Percentiles rank a stretch among this genome's conserved stretches.
Conservation (phyloP, 1,139 yeast genomes). For the Saccharomyces hybrid region DNA sequence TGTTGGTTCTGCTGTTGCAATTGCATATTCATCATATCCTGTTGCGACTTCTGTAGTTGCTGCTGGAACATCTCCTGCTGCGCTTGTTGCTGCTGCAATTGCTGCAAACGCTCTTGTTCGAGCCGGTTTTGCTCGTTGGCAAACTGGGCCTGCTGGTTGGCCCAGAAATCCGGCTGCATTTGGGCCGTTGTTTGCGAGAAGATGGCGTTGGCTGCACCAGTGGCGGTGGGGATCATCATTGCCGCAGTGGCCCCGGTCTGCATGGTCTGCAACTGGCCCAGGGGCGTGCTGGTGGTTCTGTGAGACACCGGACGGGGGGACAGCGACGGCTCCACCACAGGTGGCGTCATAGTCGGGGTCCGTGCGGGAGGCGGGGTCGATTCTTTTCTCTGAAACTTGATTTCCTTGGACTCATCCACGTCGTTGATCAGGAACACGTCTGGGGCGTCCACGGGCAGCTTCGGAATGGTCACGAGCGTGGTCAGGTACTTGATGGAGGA, state of each 20-base stretch:
- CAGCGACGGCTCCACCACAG: background rate
- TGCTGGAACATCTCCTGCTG: constrained; percentile 70
- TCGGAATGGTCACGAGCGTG: constrained; percentile 78
- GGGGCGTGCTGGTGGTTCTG: background rate
- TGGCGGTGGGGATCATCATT: constrained; percentile 10
- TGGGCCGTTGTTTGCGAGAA: constrained; percentile 8
- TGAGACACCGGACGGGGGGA: background rate
- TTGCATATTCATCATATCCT: constrained; percentile 15
- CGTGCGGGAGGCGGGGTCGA: constrained; percentile 1
- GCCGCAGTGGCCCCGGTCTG: constrained; percentile 7
- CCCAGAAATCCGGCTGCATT: constrained; percentile 40
- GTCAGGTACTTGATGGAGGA: constrained; percentile 78
- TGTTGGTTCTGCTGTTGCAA: constrained; percentile 68
- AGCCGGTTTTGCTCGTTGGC: constrained; percentile 44
- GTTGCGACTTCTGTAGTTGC: constrained; percentile 46
- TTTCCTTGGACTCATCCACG: constrained; percentile 7
- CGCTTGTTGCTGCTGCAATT: constrained; percentile 55
- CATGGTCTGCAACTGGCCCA: background rate
- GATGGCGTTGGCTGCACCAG: constrained; percentile 4
- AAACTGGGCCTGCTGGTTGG: constrained; percentile 34
- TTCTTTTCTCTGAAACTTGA: constrained; percentile 8
- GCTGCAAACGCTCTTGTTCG: constrained; percentile 43
- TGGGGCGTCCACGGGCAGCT: constrained; percentile 67
- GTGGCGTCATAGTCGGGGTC: constrained; percentile 2
- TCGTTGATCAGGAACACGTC: constrained; percentile 7